A percentile compares a stretch with the other conserved stretches of the same genome.
Conservation (phyloP, 2,329 filamentous ascomycete species). For the Zymoseptoria pseudotritici region DNA sequence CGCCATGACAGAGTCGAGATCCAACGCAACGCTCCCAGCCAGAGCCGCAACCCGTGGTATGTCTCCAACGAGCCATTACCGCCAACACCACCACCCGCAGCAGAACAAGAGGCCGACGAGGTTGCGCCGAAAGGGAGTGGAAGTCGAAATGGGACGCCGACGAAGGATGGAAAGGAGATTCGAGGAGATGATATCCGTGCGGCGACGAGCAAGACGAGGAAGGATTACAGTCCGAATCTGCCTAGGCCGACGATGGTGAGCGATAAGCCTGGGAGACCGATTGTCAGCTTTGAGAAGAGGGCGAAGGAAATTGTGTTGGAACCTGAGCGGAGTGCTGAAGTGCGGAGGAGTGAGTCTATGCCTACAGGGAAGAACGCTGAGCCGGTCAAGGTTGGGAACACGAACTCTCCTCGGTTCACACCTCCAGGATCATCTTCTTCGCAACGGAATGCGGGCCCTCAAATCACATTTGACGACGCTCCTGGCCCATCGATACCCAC, state of each 20-base stretch:
- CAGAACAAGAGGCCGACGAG: conserved; percentile 34
- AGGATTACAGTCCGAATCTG: conserved; percentile 77
- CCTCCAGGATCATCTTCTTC: background rate
- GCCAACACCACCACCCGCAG: conserved; percentile 26
- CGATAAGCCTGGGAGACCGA: conserved; percentile 80
- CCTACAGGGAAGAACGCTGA: background rate
- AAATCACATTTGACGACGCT: background rate
- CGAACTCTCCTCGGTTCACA: background rate
- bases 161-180: conserved; percentile 74
- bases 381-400: background rate
- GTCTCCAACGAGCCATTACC: conserved; percentile 54
- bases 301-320: conserved; percentile 67
- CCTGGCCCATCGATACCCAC: conserved; percentile 36
- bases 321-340: conserved; percentile 32
- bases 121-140: conserved; percentile 45
- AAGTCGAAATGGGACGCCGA: conserved; percentile 24
- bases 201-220: conserved; percentile 82
- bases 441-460: conserved; percentile 1
- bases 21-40: conserved; percentile 72
- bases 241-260: conserved; percentile 87
- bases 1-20: conserved; percentile 59
- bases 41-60: conserved; percentile 75
- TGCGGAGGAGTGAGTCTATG: background rate
- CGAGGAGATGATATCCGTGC: conserved; percentile 79
- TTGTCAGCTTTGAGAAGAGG: conserved; percentile 90